Evolutionary conservation across 805 yeast species (phyloP).

Genomic region (Spathaspora arborariae): DNA sequence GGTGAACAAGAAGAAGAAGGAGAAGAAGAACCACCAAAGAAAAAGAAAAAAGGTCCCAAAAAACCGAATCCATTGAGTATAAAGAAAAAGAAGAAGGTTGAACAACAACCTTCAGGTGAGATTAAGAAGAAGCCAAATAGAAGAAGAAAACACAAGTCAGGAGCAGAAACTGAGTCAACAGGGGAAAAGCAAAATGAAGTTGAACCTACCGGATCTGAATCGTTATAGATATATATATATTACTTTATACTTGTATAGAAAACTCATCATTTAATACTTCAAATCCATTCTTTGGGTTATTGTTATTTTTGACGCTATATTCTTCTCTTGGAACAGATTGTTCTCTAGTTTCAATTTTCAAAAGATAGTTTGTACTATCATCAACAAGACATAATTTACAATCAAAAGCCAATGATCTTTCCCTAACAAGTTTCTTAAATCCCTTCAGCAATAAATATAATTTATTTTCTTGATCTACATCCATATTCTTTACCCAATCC

Average conservation of each 20-base stretch:
- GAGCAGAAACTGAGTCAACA: background rate
- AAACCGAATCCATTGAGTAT: constrained; percentile 90
- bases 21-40: constrained; percentile 15
- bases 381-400: constrained; percentile 46
- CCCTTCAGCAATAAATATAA: constrained; percentile 37
- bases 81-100: constrained; percentile 60
- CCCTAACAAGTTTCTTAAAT: constrained; percentile 30
- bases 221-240: background rate
- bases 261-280: constrained; percentile 5
- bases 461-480: constrained; percentile 38
- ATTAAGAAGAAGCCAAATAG: constrained; percentile 14
- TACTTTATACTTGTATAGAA: background rate
- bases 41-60: constrained; percentile 66
- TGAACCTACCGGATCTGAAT: background rate
- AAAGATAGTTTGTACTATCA: constrained; percentile 14
- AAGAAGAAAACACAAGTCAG: constrained; percentile 21
- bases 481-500: constrained; percentile 27
- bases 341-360: constrained; percentile 13
- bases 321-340: constrained; percentile 1
- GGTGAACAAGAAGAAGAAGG: constrained; percentile 13
- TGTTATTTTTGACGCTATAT: background rate
- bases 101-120: constrained; percentile 1
- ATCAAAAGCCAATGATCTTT: constrained; percentile 45
- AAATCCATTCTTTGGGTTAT: constrained; percentile 7
- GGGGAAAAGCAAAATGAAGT: background rate